These are phyloP conservation scores for Hypoxylon subgilvum DNA, from an alignment of 495 filamentous ascomycete species.

Conservation along the genomic window DNA sequence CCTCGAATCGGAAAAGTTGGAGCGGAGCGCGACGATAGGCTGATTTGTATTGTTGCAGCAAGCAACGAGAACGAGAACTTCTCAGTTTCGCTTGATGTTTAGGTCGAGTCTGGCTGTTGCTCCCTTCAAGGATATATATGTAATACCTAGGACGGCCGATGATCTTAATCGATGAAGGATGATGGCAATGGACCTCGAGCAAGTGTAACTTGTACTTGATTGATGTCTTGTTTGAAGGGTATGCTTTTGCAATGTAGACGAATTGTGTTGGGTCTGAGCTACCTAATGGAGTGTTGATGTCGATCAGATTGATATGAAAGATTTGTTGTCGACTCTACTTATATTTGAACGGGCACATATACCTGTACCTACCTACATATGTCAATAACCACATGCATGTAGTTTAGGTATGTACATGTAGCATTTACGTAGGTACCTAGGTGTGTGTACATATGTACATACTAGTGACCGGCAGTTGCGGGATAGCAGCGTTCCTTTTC, in stretches of 20 bases:
- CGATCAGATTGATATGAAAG: constrained; percentile 33
- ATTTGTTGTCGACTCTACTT: constrained; percentile 14
- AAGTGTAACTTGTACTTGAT: constrained; percentile 4
- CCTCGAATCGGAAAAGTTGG: not conserved
- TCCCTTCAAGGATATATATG: constrained; percentile 6
- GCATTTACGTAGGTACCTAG: not conserved
- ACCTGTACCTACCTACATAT: no score
- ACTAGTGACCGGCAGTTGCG: constrained; percentile 34
- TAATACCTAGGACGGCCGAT: constrained; percentile 1
- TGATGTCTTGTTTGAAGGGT: constrained; percentile 8
- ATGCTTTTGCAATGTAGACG: no score
- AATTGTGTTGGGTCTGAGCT: no score
- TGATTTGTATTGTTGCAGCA: not conserved
- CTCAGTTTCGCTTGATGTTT: constrained; percentile 9
- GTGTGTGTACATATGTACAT: constrained; percentile 24
- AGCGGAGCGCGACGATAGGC: not conserved
- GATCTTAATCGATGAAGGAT: constrained; percentile 1
- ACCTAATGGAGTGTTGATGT: constrained; percentile 4
- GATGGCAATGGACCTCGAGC: constrained; percentile 23
- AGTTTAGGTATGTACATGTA: no score
- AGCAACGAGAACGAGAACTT: not conserved
- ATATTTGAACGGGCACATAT: no score
- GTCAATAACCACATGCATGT: no score
- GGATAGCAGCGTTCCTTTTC: constrained; percentile 11
- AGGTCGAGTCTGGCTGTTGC: constrained; percentile 15